Percentiles rank a stretch among this genome's conserved stretches.
These are phyloP conservation scores for Cylindrotheca fusiformis DNA, from an alignment of 108 stramenopile species.

Conservation along the genomic window DNA sequence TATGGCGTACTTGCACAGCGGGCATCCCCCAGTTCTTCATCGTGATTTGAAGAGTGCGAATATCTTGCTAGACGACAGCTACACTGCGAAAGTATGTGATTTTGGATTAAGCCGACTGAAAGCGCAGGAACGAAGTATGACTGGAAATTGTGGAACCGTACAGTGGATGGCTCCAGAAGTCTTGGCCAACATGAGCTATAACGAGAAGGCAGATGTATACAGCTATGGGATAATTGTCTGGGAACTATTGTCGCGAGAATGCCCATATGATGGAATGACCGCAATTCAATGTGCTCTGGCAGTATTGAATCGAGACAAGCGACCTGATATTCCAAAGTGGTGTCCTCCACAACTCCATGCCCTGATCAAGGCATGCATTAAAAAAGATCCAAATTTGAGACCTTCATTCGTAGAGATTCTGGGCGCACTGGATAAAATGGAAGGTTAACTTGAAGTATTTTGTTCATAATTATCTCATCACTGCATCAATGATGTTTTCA, in stretches of 20 bases:
- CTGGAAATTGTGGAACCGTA: slow-evolving; percentile 91
- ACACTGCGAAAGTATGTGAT: slow-evolving; percentile 91
- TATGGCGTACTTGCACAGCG: slow-evolving; percentile 92
- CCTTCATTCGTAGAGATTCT: slow-evolving; percentile 77
- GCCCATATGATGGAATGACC: slow-evolving; percentile 89
- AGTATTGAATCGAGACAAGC: slow-evolving; percentile 78
- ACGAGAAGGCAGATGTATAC: slow-evolving; percentile 85
- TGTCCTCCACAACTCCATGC: slow-evolving; percentile 72
- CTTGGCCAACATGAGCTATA: slow-evolving; percentile 70
- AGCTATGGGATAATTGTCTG: slow-evolving; percentile 82
- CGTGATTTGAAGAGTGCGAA: slow-evolving; percentile 93
- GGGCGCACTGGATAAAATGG: slow-evolving; percentile 61
- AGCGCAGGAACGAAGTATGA: slow-evolving; percentile 82
- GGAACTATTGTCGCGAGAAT: slow-evolving; percentile 81
- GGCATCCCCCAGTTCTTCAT: slow-evolving; percentile 88
- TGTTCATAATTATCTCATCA: too few relatives aligned
- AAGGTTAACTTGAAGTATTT: too few relatives aligned
- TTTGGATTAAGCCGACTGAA: slow-evolving; percentile 91
- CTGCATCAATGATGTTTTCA: too few relatives aligned
- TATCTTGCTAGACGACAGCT: slow-evolving; percentile 83
- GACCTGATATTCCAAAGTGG: slow-evolving; percentile 82
- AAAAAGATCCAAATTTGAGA: slow-evolving; percentile 58
- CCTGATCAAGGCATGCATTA: slow-evolving; percentile 71
- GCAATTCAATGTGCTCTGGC: slow-evolving; percentile 86
- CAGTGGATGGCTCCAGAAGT: slow-evolving; percentile 97